Evolutionary conservation across 2,329 filamentous ascomycete genomes (phyloP).

Genomic region (Hymenoscyphus occultus): DNA sequence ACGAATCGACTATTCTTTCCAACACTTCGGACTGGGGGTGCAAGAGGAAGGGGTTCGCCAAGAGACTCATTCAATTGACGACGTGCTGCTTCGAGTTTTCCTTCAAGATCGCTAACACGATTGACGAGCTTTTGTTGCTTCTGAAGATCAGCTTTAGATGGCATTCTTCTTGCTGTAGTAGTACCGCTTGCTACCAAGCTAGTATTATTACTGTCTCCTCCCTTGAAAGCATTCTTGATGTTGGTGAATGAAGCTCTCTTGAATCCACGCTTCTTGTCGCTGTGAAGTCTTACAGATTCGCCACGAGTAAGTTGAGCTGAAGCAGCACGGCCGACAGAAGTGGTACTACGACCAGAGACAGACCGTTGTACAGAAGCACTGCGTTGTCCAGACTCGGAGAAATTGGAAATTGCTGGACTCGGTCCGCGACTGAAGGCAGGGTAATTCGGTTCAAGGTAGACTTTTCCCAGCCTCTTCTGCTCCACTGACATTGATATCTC

Average conservation of each 20-base stretch:
- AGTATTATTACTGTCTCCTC: slow-evolving; percentile 13
- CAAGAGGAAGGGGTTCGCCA: slow-evolving; percentile 37
- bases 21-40: slow-evolving; percentile 31
- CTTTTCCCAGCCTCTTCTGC: slow-evolving; percentile 30
- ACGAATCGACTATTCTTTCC: slow-evolving; percentile 38
- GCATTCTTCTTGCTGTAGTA: slow-evolving; percentile 40
- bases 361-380: slow-evolving; percentile 1
- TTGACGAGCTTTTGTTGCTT: slow-evolving; percentile 56
- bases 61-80: slow-evolving; percentile 51
- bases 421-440: slow-evolving; percentile 7
- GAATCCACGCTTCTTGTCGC: slow-evolving; percentile 21
- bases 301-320: slow-evolving; percentile 14
- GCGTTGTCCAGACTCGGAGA: background rate
- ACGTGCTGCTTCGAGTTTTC: slow-evolving; percentile 53
- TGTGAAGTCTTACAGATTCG: slow-evolving; percentile 13
- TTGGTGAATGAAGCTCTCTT: slow-evolving; percentile 23
- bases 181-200: slow-evolving; percentile 1
- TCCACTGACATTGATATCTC: slow-evolving; percentile 19
- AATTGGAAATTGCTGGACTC: slow-evolving; percentile 6
- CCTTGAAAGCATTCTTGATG: slow-evolving; percentile 23
- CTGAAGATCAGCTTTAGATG: slow-evolving; percentile 54
- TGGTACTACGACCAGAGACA: background rate
- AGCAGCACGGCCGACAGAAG: background rate
- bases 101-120: slow-evolving; percentile 58
- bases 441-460: slow-evolving; percentile 25